A percentile compares a stretch with the other conserved stretches of the same genome.
Conservation (phyloP, 495 filamentous ascomycete species). For the Trypethelium eluteriae region DNA sequence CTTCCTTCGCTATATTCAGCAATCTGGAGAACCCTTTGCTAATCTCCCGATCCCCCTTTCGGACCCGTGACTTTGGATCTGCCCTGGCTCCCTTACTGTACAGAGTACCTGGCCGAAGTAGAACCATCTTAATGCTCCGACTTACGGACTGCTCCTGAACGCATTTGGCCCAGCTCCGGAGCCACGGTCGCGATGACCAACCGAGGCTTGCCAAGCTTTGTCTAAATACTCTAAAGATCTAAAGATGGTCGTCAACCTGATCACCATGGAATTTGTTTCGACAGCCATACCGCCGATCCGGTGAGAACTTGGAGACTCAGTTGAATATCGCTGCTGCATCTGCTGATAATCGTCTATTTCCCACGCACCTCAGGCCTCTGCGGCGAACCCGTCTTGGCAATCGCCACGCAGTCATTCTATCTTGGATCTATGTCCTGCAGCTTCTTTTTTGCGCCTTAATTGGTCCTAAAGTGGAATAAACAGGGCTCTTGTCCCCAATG, state of each 20-base stretch:
- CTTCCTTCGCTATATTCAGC: slow-evolving; percentile 12
- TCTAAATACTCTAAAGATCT: not conserved
- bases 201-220: not conserved
- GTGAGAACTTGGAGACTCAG: not conserved
- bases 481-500: not conserved
- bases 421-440: slow-evolving; percentile 4
- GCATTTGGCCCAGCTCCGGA: no score
- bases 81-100: no score
- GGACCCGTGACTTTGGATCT: not conserved
- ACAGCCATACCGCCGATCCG: not conserved
- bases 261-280: not conserved
- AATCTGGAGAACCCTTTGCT: slow-evolving; percentile 1
- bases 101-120: no score
- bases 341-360: not conserved
- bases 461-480: not conserved
- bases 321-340: not conserved
- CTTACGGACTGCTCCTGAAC: no score
- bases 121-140: no score
- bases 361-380: not conserved
- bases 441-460: not conserved
- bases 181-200: not conserved
- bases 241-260: not conserved
- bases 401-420: not conserved
- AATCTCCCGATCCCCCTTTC: slow-evolving; percentile 3
- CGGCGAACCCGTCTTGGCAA: not conserved